These are phyloP conservation scores for Trichothecium roseum DNA, from an alignment of 2,329 filamentous ascomycete species.

Conservation along the genomic window DNA sequence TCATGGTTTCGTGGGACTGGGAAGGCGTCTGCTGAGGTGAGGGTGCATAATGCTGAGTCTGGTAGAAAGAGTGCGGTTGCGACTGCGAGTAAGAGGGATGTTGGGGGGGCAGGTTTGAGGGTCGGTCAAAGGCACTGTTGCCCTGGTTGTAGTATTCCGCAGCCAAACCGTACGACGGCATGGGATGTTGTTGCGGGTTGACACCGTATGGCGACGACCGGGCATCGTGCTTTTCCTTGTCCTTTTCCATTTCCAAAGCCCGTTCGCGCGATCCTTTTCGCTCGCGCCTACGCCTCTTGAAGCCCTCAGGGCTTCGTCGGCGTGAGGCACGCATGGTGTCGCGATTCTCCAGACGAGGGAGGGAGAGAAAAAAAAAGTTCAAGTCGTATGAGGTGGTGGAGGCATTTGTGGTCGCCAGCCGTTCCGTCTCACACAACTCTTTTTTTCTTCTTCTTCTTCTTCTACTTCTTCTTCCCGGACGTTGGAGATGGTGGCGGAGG, in stretches of 20 bases:
- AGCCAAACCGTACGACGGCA: too few species aligned
- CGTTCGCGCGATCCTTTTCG: slow-evolving; percentile 19
- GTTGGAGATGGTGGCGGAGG: too few species aligned
- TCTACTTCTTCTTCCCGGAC: too few species aligned
- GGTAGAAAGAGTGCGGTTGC: slow-evolving; percentile 11
- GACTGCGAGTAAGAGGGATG: slow-evolving; percentile 6
- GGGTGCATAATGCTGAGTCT: slow-evolving; percentile 10
- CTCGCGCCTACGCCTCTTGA: slow-evolving; percentile 35
- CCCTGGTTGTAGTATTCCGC: background rate
- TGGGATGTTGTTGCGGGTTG: too few species aligned
- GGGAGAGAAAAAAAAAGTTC: background rate
- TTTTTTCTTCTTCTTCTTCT: too few species aligned
- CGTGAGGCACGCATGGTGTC: slow-evolving; percentile 37
- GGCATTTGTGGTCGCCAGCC: too few species aligned
- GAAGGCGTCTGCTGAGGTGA: slow-evolving; percentile 11
- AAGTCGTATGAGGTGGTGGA: background rate
- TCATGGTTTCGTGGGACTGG: slow-evolving; percentile 1
- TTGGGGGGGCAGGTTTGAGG: background rate
- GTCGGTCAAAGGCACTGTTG: background rate
- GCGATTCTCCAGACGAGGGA: background rate
- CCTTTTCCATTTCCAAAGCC: too few species aligned
- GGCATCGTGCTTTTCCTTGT: too few species aligned
- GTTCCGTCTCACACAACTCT: too few species aligned
- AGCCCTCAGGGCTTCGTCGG: slow-evolving; percentile 45
- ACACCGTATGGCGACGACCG: too few species aligned